Base-by-base conservation (phyloP, 1,284 basidiomycete species). In the Amylostereum areolatum region DNA sequence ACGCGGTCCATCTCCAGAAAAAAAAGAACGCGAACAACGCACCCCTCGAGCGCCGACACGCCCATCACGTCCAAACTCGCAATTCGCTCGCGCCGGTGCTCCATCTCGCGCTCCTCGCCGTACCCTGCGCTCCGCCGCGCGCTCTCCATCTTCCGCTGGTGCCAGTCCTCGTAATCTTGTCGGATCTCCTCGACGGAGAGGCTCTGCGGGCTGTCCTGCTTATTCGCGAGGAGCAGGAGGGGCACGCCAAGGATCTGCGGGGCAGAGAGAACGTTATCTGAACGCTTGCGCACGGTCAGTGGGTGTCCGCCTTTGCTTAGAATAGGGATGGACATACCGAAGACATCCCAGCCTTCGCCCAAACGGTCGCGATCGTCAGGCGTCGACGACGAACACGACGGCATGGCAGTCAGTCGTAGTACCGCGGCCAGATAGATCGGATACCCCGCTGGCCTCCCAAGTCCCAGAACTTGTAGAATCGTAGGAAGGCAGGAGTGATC, bases 381-480 rank as follows among this genome's bases (percentile, higher is more conserved):
- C 92, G 63, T 97, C 93, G 45, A 97, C 82, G 45, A 96, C 88
- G 60, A 90, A 96, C 30, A 89, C 90, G 41, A 97, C 90, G 7
- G 92, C 92, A 64, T 97, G 93, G 58, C 92, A 95, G 63, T 96
- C 91, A n/a, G 51, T 92, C 88, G 62, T 95, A 97, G 68, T 97
- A 97, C 57, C 83, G 81, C 47, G 86, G 83, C 93, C 93, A 97
- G 54, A 97, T 94, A 29, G 83, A 86, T 24, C 93, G 79, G 44
- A 97, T 94, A 29, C 93, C 92, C 1, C 87, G 74, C 64, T 97
- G 94, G 0, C 93, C 93, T 6, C 93, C 93, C 3, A 97, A 74
- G 61, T 97, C 93, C 81, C 92, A 96, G 74, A 97, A 96, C 62
- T 92, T 92, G 90, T 33, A 97, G 78, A 25, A 94, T 89, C 0